Base-by-base conservation (phyloP, 1,284 basidiomycete genomes). In the Flammula alnicola region DNA sequence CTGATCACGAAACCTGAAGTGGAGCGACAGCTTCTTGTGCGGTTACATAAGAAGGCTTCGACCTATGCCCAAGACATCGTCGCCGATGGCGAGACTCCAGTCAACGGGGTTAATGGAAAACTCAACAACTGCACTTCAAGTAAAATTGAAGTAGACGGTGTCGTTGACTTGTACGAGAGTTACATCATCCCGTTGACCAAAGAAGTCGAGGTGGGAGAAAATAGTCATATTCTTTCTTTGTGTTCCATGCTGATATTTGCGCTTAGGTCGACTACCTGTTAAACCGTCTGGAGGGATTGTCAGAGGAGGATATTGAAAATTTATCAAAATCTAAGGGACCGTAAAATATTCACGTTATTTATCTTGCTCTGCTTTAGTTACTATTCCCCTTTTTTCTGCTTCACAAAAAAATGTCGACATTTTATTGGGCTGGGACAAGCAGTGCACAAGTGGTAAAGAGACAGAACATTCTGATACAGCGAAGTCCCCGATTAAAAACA, bases 111-210 rank as follows among this genome's bases (percentile, higher is more conserved):
- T 1, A 62, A 63, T 43, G 58, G 61, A 27, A 55, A 63, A 56
- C 46, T 47, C 30, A 42, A 66, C 26, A 41, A n/a, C n/a, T n/a
- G n/a, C n/a, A 66, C 63, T 4, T 61, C 63, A 30, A 69, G 76
- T 36, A 97, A 97, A 76, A 92, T 99, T 59, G 95, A 98, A 60
- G 88, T 95, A 0, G 91, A 95, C 54, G 88, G 91, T 33, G 93
- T 99, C 6, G 92, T 98, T 14, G 84, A 91, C 62, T 72, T 99
- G 59, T 99, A 99, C 69, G 84, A 95, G 65, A 89, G 88, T 61
- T 95, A 90, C 65, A 94, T 99, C 57, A 99, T 99, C 51, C 97
- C 97, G 4, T 68, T 99, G 57, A 99, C 97, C 4, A 98, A 96
- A 71, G 93, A 96, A 63, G 94, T 99, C 42, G 97, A 99, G 88